Evolutionary conservation across 345 rosid species (phyloP), one percentile per base, ranked within the genome.

Genomic region (Lenwebbia sp.): DNA sequence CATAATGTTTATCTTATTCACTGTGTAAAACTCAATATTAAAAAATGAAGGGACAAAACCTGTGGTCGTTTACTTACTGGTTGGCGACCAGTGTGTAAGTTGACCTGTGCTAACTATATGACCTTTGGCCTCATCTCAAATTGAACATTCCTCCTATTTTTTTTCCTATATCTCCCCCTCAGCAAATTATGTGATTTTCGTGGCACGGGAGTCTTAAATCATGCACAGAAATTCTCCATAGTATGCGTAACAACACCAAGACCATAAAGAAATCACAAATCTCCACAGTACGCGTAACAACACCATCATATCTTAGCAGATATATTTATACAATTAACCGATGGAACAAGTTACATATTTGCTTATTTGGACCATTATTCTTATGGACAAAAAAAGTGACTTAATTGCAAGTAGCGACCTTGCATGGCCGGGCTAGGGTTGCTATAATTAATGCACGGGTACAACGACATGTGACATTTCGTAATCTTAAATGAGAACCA

Each of bases 341-440:
- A 60, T 60, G 40, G 21, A 28, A 62, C 14, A 28, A 14, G 74
- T 62, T 14, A 28, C 5, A 1, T 28, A 62, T 62, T 13, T 62
- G 74, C 37, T 28, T 28, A 14, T 62, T 62, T 28, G 40, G 74
- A 62, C 74, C 21, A 13, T 15, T 26, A 58, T 0, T 58, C 33
- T 58, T 11, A n/a, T n/a, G 33, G 13, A 13, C n/a, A 60, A 13
- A 0, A 28, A 15, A 7, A 30, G 33, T 3, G 75, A 62, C 75
- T 30, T 62, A 0, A 0, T 15, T 62, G 75, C 6, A 1, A 3
- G 3, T 10, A 30, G 41, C 15, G 76, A 65, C 23, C 22, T 30
- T 65, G 76, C 76, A 65, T 4, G 41, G 76, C 19, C 4, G 76
- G 21, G 41, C 23, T 30, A 30, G 41, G 76, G 23, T 21, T 30